Percentiles rank a stretch among this genome's conserved stretches.
Conservation (phyloP, 345 rosid species). For the Microthlaspi erraticum region DNA sequence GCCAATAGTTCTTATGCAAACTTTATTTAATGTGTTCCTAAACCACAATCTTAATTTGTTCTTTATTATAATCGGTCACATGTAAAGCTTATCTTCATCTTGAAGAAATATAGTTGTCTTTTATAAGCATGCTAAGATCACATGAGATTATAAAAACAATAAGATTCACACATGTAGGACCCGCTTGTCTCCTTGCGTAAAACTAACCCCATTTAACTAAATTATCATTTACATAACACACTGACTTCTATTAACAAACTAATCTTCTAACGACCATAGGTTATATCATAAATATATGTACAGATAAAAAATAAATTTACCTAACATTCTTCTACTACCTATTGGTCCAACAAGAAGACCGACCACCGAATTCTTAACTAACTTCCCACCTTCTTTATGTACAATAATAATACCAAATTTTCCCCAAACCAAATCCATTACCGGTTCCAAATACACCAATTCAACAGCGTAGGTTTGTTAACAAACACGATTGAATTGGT, state of each 20-base stretch:
- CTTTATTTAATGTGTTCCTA: too few relatives aligned
- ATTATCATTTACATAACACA: conserved; percentile 34
- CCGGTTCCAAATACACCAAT: conserved; percentile 37
- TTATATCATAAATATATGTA: conserved; percentile 29
- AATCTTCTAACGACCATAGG: conserved; percentile 42
- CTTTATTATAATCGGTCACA: conserved; percentile 8
- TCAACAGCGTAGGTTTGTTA: conserved; percentile 26
- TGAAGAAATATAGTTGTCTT: conserved; percentile 24
- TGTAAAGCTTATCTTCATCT: conserved; percentile 33
- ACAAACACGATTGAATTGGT: conserved; percentile 41
- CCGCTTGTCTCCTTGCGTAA: conserved; percentile 34
- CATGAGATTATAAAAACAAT: conserved; percentile 28
- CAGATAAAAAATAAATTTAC: conserved; percentile 18
- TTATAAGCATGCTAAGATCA: conserved; percentile 35
- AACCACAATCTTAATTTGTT: neutral
- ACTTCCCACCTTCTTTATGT: conserved; percentile 28
- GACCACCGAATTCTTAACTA: conserved; percentile 42
- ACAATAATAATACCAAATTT: conserved; percentile 18
- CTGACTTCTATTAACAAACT: conserved; percentile 33
- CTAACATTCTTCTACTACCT: conserved; percentile 39
- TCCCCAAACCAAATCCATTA: conserved; percentile 18
- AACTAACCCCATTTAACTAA: conserved; percentile 11
- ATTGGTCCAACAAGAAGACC: conserved; percentile 44
- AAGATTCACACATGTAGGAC: conserved; percentile 40
- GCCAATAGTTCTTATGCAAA: neutral